Base-by-base conservation (phyloP, 805 yeast species). In the Priceomyces carsonii region DNA sequence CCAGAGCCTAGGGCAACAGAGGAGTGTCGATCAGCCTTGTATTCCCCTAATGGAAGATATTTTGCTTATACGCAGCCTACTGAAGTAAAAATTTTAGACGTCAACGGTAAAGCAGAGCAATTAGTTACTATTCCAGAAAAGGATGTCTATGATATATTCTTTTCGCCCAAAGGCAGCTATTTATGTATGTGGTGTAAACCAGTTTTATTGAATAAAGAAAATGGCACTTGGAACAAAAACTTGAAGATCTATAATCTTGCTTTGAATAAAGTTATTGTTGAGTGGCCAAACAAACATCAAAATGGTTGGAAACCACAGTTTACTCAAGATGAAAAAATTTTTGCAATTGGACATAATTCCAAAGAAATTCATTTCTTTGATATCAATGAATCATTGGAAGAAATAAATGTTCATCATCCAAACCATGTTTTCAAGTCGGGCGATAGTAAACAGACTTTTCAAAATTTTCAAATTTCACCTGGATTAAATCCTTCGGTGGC, bases 261-360 rank as follows among this genome's bases (percentile, higher is more conserved):
- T 27, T 63, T 66, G 17, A 72, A 72, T 26, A 66, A 65, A 36
- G 63, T 77, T 33, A 64, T 79, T 33, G 75, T 73, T 40, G 74
- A 79, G 44, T 89, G 84, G 72, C 69, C 83, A 33, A 84, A 86
- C 46, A 86, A 84, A 61, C 79, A 80, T 33, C 97, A 91, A 66
- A 77, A 79, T 43, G 91, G 91, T 17, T 91, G 98, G 97, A 76
- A 78, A 56, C 85, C 95, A n/a, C 95, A 88, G 63, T 89, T 82
- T 59, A 85, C 95, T 6, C 73, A 75, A 41, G 93, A 89, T 59
- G 96, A 89, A 68, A 69, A 75, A 45, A 69, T 76, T 45, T 71
- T 84, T 60, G 84, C 87, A 30, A 75, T 81, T 55, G 67, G 66
- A 41, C 59, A 64, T 36, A 77, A 73, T 53, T 76, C 75, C 50